Conservation (phyloP, 257 asterid genomes). For the Forsythia suspensa region DNA sequence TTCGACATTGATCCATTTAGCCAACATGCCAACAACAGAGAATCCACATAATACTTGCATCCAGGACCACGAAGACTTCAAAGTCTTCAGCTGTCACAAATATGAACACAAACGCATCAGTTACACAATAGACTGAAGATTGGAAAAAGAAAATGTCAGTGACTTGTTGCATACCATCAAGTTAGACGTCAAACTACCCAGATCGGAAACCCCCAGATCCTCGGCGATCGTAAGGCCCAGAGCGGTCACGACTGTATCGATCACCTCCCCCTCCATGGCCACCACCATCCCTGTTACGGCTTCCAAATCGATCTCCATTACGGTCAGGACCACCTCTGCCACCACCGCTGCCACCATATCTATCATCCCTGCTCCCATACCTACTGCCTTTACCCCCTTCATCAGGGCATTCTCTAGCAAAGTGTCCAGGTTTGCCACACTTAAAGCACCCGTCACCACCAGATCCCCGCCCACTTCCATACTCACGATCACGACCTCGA, state of each 20-base stretch:
- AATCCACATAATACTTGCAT: constrained; percentile 29
- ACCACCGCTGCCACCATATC: constrained; percentile 51
- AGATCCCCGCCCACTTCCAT: constrained; percentile 55
- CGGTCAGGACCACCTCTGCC: constrained; percentile 71
- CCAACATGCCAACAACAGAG: constrained; percentile 34
- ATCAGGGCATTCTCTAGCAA: constrained; percentile 85
- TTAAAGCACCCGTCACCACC: constrained; percentile 86
- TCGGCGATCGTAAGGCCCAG: constrained; percentile 88
- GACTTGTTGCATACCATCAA: not conserved
- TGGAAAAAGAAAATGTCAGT: not conserved
- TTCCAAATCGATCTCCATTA: constrained; percentile 60
- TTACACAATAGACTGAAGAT: not conserved
- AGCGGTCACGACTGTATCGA: constrained; percentile 65
- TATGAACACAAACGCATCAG: constrained; percentile 17
- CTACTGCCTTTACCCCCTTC: constrained; percentile 64
- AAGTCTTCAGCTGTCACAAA: constrained; percentile 45
- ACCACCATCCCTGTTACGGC: constrained; percentile 55
- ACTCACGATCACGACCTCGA: constrained; percentile 46
- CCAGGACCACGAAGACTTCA: constrained; percentile 34
- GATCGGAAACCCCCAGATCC: constrained; percentile 55
- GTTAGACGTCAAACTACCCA: constrained; percentile 21
- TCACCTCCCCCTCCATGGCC: constrained; percentile 71
- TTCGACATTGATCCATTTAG: constrained; percentile 39
- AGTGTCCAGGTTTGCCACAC: constrained; percentile 90
- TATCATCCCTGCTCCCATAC: constrained; percentile 61